phyloP scores from a whole-genome alignment of 1,139 yeast species.

The Blastobotrys petasosporus region DNA sequence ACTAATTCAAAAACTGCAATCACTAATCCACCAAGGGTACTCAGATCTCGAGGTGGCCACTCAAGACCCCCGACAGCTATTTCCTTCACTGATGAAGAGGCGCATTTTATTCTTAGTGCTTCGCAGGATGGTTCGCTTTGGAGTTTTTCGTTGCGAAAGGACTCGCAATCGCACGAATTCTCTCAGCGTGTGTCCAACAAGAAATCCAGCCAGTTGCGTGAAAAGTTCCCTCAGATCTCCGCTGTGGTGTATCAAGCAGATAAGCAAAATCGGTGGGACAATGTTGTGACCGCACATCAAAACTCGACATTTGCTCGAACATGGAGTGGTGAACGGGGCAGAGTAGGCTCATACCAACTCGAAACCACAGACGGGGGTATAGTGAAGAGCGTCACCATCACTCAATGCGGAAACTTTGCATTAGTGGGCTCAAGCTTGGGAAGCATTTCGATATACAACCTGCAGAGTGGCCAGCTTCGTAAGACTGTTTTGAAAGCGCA shows the following conservation, averaged over 20 bases:
- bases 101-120: constrained; percentile 82
- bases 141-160: constrained; percentile 88
- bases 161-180: constrained; percentile 91
- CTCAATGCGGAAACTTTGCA: constrained; percentile 94
- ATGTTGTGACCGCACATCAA: constrained; percentile 84
- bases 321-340: constrained; percentile 80
- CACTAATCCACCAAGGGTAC: constrained; percentile 82
- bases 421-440: constrained; percentile 89
- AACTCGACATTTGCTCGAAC: constrained; percentile 81
- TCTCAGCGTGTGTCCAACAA: constrained; percentile 52
- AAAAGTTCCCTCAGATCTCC: constrained; percentile 72
- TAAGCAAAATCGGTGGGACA: constrained; percentile 92
- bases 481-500: constrained; percentile 56
- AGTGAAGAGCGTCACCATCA: constrained; percentile 75
- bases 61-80: constrained; percentile 82
- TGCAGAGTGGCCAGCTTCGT: constrained; percentile 82
- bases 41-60: constrained; percentile 96
- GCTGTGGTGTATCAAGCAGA: constrained; percentile 69
- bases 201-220: constrained; percentile 39
- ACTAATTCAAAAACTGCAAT: constrained; percentile 49
- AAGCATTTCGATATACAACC: constrained; percentile 79
- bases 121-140: constrained; percentile 84
- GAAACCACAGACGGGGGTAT: constrained; percentile 70
- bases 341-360: constrained; percentile 70
- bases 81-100: constrained; percentile 68